phyloP scores from a whole-genome alignment of 495 filamentous ascomycete genomes.

The Beverwykella pulmonaria region DNA sequence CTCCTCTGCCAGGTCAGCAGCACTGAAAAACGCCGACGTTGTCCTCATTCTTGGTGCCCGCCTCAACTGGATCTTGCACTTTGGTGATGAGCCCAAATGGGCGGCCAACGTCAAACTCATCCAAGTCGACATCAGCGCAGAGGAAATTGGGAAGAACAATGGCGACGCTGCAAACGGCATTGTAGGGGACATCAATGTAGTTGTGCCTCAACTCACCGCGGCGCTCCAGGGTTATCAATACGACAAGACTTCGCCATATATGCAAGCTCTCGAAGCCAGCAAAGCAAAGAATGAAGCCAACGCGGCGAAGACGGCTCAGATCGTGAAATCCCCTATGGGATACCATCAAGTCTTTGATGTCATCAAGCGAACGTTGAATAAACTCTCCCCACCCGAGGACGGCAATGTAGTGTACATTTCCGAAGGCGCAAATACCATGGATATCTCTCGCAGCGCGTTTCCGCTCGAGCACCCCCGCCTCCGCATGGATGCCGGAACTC shows the following conservation, averaged over 20 bases:
- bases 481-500: conserved; percentile 65
- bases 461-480: conserved; percentile 59
- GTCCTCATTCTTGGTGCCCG: conserved; percentile 63
- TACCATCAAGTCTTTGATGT: conserved; percentile 60
- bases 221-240: conserved; percentile 53
- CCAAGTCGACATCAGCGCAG: conserved; percentile 62
- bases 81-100: conserved; percentile 63
- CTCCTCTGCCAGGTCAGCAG: conserved; percentile 62
- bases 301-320: conserved; percentile 10
- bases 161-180: conserved; percentile 54
- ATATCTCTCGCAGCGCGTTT: conserved; percentile 65
- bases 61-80: conserved; percentile 69
- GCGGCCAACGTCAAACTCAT: conserved; percentile 56
- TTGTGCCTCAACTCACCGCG: conserved; percentile 53
- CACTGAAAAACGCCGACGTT: conserved; percentile 61
- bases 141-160: conserved; percentile 58
- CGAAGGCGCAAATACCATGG: conserved; percentile 70
- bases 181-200: conserved; percentile 57
- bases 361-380: conserved; percentile 54
- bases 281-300: conserved; percentile 54
- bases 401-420: conserved; percentile 64
- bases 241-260: conserved; percentile 43
- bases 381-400: conserved; percentile 46
- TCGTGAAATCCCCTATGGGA: conserved; percentile 50
- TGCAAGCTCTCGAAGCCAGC: conserved; percentile 45